A percentile compares a stretch with the other conserved stretches of the same genome.
These are phyloP conservation scores for Venturia oleaginea DNA, from an alignment of 2,329 filamentous ascomycete genomes.

Conservation along the genomic window DNA sequence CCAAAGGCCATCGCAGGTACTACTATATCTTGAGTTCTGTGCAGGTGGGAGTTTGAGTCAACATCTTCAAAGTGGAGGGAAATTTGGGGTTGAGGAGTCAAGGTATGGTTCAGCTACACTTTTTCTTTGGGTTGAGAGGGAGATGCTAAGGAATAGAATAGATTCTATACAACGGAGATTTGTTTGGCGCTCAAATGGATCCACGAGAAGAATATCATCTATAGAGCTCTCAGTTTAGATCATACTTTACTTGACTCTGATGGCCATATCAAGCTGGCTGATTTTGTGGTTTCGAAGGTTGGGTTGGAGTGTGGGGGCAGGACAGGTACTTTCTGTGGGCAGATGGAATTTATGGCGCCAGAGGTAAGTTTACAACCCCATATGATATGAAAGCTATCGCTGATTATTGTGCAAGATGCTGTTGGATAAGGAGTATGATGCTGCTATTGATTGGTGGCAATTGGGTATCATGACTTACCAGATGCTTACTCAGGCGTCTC, in stretches of 20 bases:
- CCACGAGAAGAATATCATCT: background rate
- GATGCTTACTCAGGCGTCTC: background rate
- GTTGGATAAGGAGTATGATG: background rate
- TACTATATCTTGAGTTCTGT: constrained; percentile 7
- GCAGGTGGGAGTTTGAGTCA: background rate
- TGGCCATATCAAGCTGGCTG: constrained; percentile 4
- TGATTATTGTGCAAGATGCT: background rate
- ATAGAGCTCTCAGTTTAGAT: background rate
- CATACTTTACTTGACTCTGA: background rate
- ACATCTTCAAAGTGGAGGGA: background rate
- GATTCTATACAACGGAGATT: background rate
- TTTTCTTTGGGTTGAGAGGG: background rate
- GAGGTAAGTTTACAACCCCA: background rate
- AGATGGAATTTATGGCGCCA: background rate
- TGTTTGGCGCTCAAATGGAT: constrained; percentile 6
- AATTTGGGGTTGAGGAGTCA: background rate
- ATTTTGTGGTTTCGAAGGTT: constrained; percentile 8
- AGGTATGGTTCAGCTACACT: background rate
- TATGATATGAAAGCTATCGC: background rate
- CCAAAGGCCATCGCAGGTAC: background rate
- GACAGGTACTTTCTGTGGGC: background rate
- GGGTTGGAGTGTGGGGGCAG: background rate
- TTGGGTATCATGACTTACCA: constrained; percentile 6
- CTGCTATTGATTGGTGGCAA: constrained; percentile 1
- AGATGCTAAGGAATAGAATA: background rate